Conservation (phyloP, 495 filamentous ascomycete species). For the Apodospora peruviana region DNA sequence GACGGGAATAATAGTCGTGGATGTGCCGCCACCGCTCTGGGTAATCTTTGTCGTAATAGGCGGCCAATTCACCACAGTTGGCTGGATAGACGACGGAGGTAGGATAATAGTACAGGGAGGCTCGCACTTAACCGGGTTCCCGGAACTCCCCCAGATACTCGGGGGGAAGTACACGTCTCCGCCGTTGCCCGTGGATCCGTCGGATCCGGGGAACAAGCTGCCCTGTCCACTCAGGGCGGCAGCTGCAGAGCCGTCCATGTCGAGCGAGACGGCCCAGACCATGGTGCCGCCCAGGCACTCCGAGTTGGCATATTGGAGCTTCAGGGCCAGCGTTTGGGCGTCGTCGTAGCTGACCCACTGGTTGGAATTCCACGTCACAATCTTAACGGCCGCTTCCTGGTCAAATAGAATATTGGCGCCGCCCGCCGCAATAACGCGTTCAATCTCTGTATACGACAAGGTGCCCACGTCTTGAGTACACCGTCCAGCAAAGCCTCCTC, state of each 20-base stretch:
- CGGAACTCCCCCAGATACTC: neutral
- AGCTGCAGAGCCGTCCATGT: neutral
- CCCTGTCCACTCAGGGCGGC: neutral
- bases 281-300: conserved; percentile 16
- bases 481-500: conserved; percentile 1
- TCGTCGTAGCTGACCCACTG: conserved; percentile 29
- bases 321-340: conserved; percentile 29
- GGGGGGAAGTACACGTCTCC: neutral
- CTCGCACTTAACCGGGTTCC: neutral
- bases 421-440: conserved; percentile 10
- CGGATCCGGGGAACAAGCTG: neutral
- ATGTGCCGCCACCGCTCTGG: neutral
- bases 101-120: neutral
- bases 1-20: neutral
- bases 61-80: neutral
- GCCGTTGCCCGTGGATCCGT: neutral
- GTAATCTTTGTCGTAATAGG: neutral
- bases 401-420: conserved; percentile 3
- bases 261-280: conserved; percentile 3
- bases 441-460: conserved; percentile 34
- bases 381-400: conserved; percentile 28
- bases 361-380: conserved; percentile 23
- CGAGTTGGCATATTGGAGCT: conserved; percentile 31
- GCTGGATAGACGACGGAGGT: neutral
- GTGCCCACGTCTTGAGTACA: conserved; percentile 29